phyloP scores from a whole-genome alignment of 208 protist genomes.

The Trichomonas tenax region DNA sequence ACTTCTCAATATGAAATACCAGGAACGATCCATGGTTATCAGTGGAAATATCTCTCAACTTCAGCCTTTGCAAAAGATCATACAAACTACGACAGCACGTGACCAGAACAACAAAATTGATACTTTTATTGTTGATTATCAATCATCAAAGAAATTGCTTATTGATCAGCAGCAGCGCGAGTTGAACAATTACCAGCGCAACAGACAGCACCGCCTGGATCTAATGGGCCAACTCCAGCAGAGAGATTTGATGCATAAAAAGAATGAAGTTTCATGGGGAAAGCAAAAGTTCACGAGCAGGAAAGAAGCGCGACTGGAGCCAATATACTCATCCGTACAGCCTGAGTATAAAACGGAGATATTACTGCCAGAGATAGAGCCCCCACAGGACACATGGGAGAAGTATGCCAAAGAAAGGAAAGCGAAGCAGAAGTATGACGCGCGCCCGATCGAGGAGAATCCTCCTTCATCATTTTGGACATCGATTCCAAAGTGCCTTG shows the following conservation, averaged over 20 bases:
- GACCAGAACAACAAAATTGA: background rate
- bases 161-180: background rate
- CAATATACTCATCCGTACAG: background rate
- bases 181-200: background rate
- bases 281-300: background rate
- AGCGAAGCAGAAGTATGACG: background rate
- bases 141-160: background rate
- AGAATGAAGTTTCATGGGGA: background rate
- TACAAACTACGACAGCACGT: background rate
- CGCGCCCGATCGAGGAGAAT: background rate
- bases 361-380: background rate
- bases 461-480: background rate
- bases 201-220: background rate
- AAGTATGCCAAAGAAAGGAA: background rate
- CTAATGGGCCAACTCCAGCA: background rate
- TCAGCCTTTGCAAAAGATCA: background rate
- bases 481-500: background rate
- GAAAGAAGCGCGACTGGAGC: background rate
- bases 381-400: background rate
- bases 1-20: background rate
- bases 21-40: background rate
- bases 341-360: background rate
- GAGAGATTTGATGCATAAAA: background rate
- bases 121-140: background rate
- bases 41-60: background rate